These are phyloP conservation scores for Phlebiopsis flavidoalba DNA, from an alignment of 768 basidiomycete genomes.

Conservation along the genomic window DNA sequence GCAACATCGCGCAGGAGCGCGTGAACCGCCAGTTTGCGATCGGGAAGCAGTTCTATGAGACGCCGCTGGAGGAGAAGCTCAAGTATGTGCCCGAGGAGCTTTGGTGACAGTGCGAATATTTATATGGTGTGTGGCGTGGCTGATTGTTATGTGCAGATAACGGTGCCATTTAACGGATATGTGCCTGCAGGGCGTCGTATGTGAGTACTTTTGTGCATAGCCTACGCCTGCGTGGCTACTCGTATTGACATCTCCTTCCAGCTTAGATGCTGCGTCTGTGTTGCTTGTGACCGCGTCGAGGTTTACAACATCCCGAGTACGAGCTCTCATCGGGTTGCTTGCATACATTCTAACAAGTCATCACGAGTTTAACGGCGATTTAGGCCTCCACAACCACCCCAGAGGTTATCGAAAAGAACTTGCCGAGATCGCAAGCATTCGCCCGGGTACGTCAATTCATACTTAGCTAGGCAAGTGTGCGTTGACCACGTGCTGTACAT, in stretches of 20 bases:
- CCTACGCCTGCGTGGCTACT: background rate
- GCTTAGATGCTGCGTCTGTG: conserved; percentile 31
- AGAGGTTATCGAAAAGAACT: conserved; percentile 30
- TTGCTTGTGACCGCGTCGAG: conserved; percentile 39
- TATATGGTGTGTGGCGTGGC: background rate
- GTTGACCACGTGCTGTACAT: conserved; percentile 2
- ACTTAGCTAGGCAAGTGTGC: background rate
- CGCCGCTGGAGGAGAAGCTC: conserved; percentile 44
- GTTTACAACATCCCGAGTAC: conserved; percentile 48
- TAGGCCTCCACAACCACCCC: conserved; percentile 39
- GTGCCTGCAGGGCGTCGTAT: conserved; percentile 39
- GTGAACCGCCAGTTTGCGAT: conserved; percentile 46
- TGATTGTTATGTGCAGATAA: conserved; percentile 23
- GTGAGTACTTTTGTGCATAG: conserved; percentile 13
- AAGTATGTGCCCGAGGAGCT: conserved; percentile 36
- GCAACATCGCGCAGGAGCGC: conserved; percentile 40
- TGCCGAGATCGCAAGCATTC: conserved; percentile 43
- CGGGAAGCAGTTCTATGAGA: conserved; percentile 37
- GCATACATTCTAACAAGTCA: background rate
- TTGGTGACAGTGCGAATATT: conserved; percentile 15
- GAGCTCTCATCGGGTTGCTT: background rate
- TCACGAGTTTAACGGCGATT: conserved; percentile 43
- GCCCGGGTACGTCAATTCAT: conserved; percentile 26
- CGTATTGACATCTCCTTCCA: conserved; percentile 3
- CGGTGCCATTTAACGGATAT: conserved; percentile 46